Conservation (phyloP, 805 yeast species). For the Hanseniaspora meyeri region DNA sequence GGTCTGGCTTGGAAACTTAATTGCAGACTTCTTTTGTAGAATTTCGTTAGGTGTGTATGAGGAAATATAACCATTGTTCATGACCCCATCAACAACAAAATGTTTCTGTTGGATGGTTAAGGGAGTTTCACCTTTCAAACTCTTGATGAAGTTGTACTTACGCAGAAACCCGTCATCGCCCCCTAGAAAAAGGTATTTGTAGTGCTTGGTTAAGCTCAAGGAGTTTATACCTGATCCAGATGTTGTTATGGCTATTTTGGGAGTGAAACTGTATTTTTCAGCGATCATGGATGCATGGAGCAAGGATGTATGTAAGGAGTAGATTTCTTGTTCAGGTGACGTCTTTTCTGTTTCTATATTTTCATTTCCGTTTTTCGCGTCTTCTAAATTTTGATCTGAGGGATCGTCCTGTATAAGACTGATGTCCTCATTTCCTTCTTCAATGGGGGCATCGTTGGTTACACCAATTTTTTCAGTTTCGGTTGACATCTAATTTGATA, state of each 20-base stretch:
- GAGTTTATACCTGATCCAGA: slow-evolving; percentile 59
- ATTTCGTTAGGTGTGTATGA: slow-evolving; percentile 96
- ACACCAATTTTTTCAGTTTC: background rate
- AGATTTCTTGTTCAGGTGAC: slow-evolving; percentile 21
- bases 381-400: slow-evolving; percentile 13
- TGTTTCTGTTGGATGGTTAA: slow-evolving; percentile 86
- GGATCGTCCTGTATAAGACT: slow-evolving; percentile 24
- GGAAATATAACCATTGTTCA: slow-evolving; percentile 67
- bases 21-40: slow-evolving; percentile 44
- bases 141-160: slow-evolving; percentile 72
- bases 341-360: slow-evolving; percentile 16
- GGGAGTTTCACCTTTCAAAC: slow-evolving; percentile 76
- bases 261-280: slow-evolving; percentile 55
- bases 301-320: slow-evolving; percentile 27
- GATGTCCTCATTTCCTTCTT: slow-evolving; percentile 20
- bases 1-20: slow-evolving; percentile 25
- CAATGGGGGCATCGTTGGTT: background rate
- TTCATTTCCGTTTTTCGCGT: slow-evolving; percentile 17
- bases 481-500: background rate
- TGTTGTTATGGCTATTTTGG: slow-evolving; percentile 80
- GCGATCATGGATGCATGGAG: slow-evolving; percentile 39
- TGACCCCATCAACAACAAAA: slow-evolving; percentile 71
- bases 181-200: slow-evolving; percentile 81
- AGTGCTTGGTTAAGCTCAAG: slow-evolving; percentile 62
- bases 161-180: slow-evolving; percentile 93